Conservation (phyloP, 1,139 yeast genomes). For the Pichia sp. region DNA sequence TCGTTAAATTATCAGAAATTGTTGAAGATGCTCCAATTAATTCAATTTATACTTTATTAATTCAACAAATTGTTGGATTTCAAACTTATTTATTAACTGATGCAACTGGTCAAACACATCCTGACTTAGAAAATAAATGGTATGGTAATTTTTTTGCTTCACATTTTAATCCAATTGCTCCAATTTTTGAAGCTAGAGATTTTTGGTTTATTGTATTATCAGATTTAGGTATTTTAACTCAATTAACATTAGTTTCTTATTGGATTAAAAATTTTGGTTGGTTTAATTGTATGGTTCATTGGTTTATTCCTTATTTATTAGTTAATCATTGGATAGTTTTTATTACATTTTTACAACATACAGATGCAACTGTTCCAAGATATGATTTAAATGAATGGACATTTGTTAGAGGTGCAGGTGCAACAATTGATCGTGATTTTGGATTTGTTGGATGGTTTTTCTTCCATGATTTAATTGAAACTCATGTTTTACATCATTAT, state of each 20-base stretch:
- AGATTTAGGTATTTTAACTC: conserved; percentile 46
- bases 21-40: conserved; percentile 71
- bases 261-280: conserved; percentile 44
- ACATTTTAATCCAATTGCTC: conserved; percentile 49
- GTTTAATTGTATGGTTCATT: conserved; percentile 43
- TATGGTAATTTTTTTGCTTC: conserved; percentile 41
- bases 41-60: conserved; percentile 46
- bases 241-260: conserved; percentile 37
- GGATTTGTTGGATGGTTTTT: conserved; percentile 53
- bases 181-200: conserved; percentile 48
- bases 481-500: conserved; percentile 59
- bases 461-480: conserved; percentile 60
- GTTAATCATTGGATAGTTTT: conserved; percentile 63
- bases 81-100: conserved; percentile 57
- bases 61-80: conserved; percentile 78
- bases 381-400: conserved; percentile 53
- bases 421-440: conserved; percentile 55
- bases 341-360: conserved; percentile 55
- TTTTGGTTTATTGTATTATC: conserved; percentile 49
- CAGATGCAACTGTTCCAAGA: conserved; percentile 54
- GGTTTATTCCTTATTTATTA: conserved; percentile 50
- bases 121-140: conserved; percentile 30
- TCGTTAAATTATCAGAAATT: conserved; percentile 46
- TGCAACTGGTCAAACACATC: conserved; percentile 70
- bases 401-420: conserved; percentile 62